Percentiles rank a stretch among this genome's conserved stretches.
phyloP scores from a whole-genome alignment of 257 asterid genomes.

The Gardenia jasminoides region DNA sequence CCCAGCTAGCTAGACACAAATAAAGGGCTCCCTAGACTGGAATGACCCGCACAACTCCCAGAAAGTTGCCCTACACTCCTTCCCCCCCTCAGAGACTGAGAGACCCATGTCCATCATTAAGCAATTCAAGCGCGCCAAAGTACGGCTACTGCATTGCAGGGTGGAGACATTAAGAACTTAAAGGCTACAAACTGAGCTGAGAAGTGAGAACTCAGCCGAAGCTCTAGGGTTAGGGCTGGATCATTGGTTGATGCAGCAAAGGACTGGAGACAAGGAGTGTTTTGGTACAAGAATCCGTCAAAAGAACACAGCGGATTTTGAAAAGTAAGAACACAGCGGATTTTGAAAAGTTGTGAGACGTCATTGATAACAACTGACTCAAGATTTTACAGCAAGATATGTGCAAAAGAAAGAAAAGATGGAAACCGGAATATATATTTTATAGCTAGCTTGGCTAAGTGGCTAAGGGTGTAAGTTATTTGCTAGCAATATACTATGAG shows the following conservation, averaged over 20 bases:
- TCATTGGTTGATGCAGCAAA: background rate
- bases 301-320: background rate
- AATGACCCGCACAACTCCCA: background rate
- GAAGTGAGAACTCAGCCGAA: slow-evolving; percentile 1
- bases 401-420: no score
- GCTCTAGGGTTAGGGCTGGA: slow-evolving; percentile 15
- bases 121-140: background rate
- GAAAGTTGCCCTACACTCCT: background rate
- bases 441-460: no score
- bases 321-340: background rate
- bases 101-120: slow-evolving; percentile 3
- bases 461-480: no score
- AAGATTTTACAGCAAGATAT: background rate
- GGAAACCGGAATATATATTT: no score
- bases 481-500: no score
- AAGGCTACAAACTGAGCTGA: slow-evolving; percentile 3
- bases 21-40: background rate
- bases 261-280: background rate
- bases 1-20: background rate
- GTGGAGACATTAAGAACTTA: slow-evolving; percentile 19
- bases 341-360: background rate
- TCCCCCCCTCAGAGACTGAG: background rate
- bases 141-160: background rate
- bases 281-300: slow-evolving; percentile 30
- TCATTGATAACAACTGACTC: slow-evolving; percentile 1